Base-by-base conservation (phyloP, 1,139 yeast genomes). In the Geotrichum australiense region DNA sequence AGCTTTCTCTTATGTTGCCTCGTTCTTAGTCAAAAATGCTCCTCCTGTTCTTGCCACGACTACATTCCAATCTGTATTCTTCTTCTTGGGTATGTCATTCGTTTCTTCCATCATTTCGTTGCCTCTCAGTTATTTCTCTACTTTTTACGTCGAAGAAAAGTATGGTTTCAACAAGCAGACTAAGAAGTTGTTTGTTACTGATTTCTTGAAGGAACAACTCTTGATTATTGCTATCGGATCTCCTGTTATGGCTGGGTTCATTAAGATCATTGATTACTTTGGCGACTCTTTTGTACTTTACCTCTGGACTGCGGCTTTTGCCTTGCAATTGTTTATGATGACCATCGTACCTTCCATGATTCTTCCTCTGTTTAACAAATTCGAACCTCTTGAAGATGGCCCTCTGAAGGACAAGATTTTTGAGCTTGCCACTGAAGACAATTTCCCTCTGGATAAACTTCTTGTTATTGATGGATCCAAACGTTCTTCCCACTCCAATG, bases 401-500 rank as follows among this genome's bases (percentile, higher is more conserved):
- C 87, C 86, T 58, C 74, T 91, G 66, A 84, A 85, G 61, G 66
- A 73, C 10, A 78, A 84, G 7, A 87, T 91, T 61, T 94, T 87
- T 62, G 68, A 73, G 20, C 73, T 91, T 50, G 96, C 98, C 22
- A 59, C 68, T 11, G 64, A 72, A 43, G 84, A 85, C 58, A 69
- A 76, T 27, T 91, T 91, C 76, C 98, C 98, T 51, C 74, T 87
- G 59, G 74, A 80, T 46, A 80, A 86, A 57, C 69, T 91, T 47
- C 84, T 75, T 56, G 96, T 89, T 39, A 77, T 89, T 59, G 98
- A 91, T 61, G 97, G 97, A 11, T 89, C 97, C 38, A 85, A 82
- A 62, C 81, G 97, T 66, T 85, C 96, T 1, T 78, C 94, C 11
- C 98, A 91, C 64, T 89, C 97, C 5, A 91, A 91, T 59, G 98